Evolutionary conservation across 1,139 yeast species (phyloP), one percentile per base, ranked within the genome.

Genomic region (Geotrichum australiense): DNA sequence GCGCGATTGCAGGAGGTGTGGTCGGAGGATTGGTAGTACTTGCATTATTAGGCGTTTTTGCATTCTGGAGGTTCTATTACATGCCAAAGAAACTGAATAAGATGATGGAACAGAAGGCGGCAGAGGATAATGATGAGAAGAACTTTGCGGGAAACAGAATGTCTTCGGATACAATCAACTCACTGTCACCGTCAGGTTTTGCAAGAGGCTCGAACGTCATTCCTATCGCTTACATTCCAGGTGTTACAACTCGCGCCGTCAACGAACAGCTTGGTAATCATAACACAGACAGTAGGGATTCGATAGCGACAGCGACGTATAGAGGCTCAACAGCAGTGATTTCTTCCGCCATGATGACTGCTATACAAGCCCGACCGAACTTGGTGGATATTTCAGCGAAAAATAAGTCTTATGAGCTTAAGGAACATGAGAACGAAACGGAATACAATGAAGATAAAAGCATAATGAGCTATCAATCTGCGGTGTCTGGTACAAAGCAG

Each of bases 221-320:
- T 48, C 96, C 96, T n/a, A 81, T 87, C 50, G 95, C 94, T 2
- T 87, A 87, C 59, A 85, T 87, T 47, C 96, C 96, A 0, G 96
- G 96, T 29, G 96, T 86, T 14, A 53, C 56, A 26, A 53, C 54
- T 24, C 43, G 54, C 19, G 47, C 51, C 19, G 45, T 42, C 4
- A 15, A 25, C 34, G 25, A 22, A 14, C 30, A 26, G 14, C 11
- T 8, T 23, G 10, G 25, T 23, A 8, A 23, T 11, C 14, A 8
- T 21, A 21, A 29, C 8, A 6, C 19, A 8, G 11, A 14, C 6
- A 31, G 35, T n/a, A 50, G 63, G 12, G 47, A 54, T 5, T 53
- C 59, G 5, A 55, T 59, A 31, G 62, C 61, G n/a, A 52, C 63
- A 5, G 50, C 56, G 15, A 52, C 51, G 45, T 59, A 59, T 44